Percentiles rank a stretch among this genome's conserved stretches.
These are phyloP conservation scores for Tricholoma saponaceum DNA, from an alignment of 768 basidiomycete genomes.

Conservation along the genomic window DNA sequence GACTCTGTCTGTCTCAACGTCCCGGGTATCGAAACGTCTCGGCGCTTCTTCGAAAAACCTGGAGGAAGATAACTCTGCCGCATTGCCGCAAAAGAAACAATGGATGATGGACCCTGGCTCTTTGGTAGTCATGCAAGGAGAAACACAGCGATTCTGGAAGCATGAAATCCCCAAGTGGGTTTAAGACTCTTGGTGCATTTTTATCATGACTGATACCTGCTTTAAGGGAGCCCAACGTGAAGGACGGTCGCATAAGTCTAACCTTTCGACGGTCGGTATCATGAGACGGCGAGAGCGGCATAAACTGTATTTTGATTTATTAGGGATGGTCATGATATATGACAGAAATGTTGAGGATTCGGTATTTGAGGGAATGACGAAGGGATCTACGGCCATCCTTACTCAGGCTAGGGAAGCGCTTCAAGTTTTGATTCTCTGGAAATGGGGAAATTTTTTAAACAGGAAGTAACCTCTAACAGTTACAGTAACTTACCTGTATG, in stretches of 20 bases:
- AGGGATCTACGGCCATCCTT: too few species aligned
- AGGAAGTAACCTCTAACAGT: too few species aligned
- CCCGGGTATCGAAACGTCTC: background rate
- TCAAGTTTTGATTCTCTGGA: too few species aligned
- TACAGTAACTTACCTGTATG: too few species aligned
- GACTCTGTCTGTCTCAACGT: conserved; percentile 1
- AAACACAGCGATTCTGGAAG: conserved; percentile 28
- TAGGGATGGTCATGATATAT: too few species aligned
- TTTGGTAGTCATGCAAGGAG: conserved; percentile 29
- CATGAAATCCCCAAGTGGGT: conserved; percentile 28
- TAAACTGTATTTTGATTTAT: too few species aligned
- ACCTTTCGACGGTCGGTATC: conserved; percentile 22
- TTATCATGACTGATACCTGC: background rate
- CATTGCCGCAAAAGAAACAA: conserved; percentile 11
- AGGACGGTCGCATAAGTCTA: conserved; percentile 25
- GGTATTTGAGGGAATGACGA: too few species aligned
- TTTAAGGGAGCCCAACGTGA: conserved; percentile 23
- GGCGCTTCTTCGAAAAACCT: background rate
- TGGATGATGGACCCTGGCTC: conserved; percentile 24
- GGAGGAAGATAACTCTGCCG: background rate
- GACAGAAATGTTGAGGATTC: too few species aligned
- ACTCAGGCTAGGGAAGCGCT: too few species aligned
- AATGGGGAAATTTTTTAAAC: too few species aligned
- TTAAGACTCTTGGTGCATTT: background rate
- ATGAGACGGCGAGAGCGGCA: background rate